Base-by-base conservation (phyloP, 2,329 filamentous ascomycete genomes). In the Cadophora sp. region DNA sequence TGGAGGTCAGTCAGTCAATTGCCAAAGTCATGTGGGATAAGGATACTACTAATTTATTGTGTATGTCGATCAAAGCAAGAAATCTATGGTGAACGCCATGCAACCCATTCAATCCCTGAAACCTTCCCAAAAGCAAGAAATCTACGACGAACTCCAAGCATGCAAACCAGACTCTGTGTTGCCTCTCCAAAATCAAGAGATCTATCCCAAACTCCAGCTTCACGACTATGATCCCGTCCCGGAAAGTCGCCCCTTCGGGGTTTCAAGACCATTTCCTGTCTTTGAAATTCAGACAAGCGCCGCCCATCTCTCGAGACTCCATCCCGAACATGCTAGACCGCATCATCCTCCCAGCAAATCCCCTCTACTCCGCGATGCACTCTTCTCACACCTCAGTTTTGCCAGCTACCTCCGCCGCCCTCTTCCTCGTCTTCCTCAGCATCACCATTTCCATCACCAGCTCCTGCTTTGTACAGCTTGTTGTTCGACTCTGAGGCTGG, bases 31-130 rank as follows among this genome's bases (percentile, higher is more conserved):
- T 59, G 62, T 4, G 58, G 72, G 71, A 73, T 73, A 67, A 71
- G 76, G 75, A 77, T 76, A 77, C 75, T 78, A 68, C 76, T 77
- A 78, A 78, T 76, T 60, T 27, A 55, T 34, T 59, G 55, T 53
- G 50, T 22, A 26, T 59, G 31, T 5, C 22, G 24, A 40, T 59
- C 34, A 22, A 59, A 59, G 56, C 56, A 59, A 40, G 56, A 43
- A 26, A 40, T 59, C 56, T 59, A 59, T 43, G 0, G 34, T 34
- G 31, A 59, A 27, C 34, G 24, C 56, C 34, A 19, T 4, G 31
- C 56, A 48, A 48, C 22, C 2, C 5, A 59, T 7, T 12, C 34
- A 27, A 19, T 59, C 56, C 26, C 11, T 58, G 31, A n/a, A 14
- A 34, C n/a, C 11, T 16, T 16, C 12, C 34, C n/a, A 58, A 26